Percentiles rank a stretch among this genome's conserved stretches.
Conservation (phyloP, 306 rosid genomes). For the Acmispon strigosus region DNA sequence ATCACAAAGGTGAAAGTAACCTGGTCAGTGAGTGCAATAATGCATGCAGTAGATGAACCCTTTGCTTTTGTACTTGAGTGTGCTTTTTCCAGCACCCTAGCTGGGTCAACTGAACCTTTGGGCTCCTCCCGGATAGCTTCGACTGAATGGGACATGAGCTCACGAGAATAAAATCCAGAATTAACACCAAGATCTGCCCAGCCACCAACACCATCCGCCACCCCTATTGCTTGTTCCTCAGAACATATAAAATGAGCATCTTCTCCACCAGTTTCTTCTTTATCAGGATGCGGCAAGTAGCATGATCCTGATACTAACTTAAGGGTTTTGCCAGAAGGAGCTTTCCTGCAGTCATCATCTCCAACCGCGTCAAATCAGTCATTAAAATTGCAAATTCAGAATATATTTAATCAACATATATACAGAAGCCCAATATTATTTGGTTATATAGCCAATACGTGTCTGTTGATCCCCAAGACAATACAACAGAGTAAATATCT, state of each 20-base stretch:
- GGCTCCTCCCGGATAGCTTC: slow-evolving; percentile 86
- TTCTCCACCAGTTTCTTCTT: slow-evolving; percentile 99
- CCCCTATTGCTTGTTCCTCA: slow-evolving; percentile 91
- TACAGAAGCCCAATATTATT: not conserved
- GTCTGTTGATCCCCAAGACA: not conserved
- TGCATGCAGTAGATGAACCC: slow-evolving; percentile 98
- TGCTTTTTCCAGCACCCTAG: slow-evolving; percentile 92
- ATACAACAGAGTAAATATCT: not conserved
- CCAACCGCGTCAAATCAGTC: slow-evolving; percentile 11
- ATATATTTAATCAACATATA: not conserved
- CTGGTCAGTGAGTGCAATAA: slow-evolving; percentile 85
- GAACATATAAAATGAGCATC: slow-evolving; percentile 95
- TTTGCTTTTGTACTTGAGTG: slow-evolving; percentile 81
- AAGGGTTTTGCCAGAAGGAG: slow-evolving; percentile 48
- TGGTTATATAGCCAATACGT: not conserved
- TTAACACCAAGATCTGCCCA: slow-evolving; percentile 95
- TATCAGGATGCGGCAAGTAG: slow-evolving; percentile 94
- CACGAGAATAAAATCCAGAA: slow-evolving; percentile 84
- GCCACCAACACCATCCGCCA: slow-evolving; percentile 99
- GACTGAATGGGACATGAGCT: slow-evolving; percentile 91
- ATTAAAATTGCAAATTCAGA: slow-evolving; percentile 10
- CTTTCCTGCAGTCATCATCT: slow-evolving; percentile 50
- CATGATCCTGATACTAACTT: slow-evolving; percentile 83
- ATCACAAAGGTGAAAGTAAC: slow-evolving; percentile 34
- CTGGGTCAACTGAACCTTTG: slow-evolving; percentile 89